Base-by-base conservation (phyloP, 192 early-diverging fungal species). In the Coemansia sp. region DNA sequence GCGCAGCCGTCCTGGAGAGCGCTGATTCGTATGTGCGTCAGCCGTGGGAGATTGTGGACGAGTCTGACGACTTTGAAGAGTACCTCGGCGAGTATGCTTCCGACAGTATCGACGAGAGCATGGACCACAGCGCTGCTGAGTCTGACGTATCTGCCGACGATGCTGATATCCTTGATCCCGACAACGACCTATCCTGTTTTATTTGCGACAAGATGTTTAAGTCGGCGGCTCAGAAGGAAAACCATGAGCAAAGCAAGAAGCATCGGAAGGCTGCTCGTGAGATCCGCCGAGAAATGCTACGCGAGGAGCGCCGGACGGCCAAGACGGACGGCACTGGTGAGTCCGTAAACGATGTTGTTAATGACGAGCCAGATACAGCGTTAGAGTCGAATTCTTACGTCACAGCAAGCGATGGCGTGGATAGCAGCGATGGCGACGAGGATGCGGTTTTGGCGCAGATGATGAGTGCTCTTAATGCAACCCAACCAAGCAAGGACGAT, bases 131-230 rank as follows among this genome's bases (percentile, higher is more conserved):
- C 35, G 50, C 38, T 7, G 63, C 33, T 19, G 22, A n/a, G 1
- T 62, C 58, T 5, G 76, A 74, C 3, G 46, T 41, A 0, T 49
- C 65, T 19, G 53, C 59, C 41, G 69, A 60, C 8, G 79, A 84
- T 6, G 29, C 17, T 57, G 34, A 57, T n/a, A 83, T 76, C 4
- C 69, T 69, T 22, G 71, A 82, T 2, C 84, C 70, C 35, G 88
- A 78, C 34, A 86, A 92, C 60, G 89, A 88, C 11, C 89, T 89
- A 40, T 87, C 86, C 43, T 99, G 97, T 67, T 86, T 89, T 13
- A 89, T 89, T 3, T 99, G 97, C 75, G 85, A 94, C 64, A 97
- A 95, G 70, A 74, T 62, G 33, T 99, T 98, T 77, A 92, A 92
- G 62, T 88, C 87, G 23, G 85, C 89, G 34, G 75, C 87, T 13